Conservation (phyloP, 495 filamentous ascomycete species). For the Xylaria venustula region DNA sequence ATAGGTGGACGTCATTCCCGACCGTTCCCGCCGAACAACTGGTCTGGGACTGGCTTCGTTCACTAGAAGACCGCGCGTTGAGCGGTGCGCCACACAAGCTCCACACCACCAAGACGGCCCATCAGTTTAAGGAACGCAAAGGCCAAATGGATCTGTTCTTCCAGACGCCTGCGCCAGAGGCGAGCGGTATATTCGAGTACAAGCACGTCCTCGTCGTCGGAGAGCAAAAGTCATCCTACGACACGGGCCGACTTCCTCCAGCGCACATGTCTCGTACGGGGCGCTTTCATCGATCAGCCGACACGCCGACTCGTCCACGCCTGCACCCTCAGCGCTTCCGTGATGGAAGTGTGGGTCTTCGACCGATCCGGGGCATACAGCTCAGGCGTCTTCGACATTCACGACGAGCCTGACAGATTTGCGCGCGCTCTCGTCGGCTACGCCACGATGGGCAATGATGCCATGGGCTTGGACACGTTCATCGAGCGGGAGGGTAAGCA, state of each 20-base stretch:
- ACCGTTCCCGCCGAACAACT: background rate
- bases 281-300: constrained; percentile 1
- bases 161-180: background rate
- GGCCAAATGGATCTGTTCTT: constrained; percentile 2
- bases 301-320: constrained; percentile 28
- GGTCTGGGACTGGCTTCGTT: background rate
- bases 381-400: constrained; percentile 31
- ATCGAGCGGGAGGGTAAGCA: constrained; percentile 7
- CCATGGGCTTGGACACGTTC: constrained; percentile 22
- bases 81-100: background rate
- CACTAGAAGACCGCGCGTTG: background rate
- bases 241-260: background rate
- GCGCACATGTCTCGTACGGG: background rate
- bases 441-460: constrained; percentile 26
- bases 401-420: constrained; percentile 22
- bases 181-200: background rate
- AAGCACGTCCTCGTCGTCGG: background rate
- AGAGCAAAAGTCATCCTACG: background rate
- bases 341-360: constrained; percentile 37
- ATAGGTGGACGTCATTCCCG: background rate
- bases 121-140: background rate
- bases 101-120: background rate
- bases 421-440: constrained; percentile 28
- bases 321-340: constrained; percentile 26
- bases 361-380: constrained; percentile 37